phyloP scores from a whole-genome alignment of 768 basidiomycete genomes.

The Clitopilus passeckerianus region DNA sequence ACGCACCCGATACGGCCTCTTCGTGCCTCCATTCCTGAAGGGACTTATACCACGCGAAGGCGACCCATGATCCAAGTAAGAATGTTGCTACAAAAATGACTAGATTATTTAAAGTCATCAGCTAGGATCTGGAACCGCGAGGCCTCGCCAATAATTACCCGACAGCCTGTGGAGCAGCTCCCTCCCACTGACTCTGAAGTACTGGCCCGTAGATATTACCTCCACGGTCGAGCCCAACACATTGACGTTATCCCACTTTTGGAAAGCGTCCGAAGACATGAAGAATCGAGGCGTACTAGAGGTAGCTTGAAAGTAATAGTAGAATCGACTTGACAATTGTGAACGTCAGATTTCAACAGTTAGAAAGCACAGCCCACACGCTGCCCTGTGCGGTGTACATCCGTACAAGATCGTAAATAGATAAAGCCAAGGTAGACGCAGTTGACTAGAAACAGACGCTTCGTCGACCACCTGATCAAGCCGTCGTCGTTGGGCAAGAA shows the following conservation, averaged over 20 bases:
- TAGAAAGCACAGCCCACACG: too few relatives aligned
- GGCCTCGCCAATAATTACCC: neutral
- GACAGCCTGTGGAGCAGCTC: neutral
- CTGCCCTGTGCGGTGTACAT: too few relatives aligned
- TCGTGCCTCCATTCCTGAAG: neutral
- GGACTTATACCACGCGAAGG: neutral
- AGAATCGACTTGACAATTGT: too few relatives aligned
- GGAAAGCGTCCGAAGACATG: too few relatives aligned
- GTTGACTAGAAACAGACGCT: too few relatives aligned
- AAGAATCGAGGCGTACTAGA: too few relatives aligned
- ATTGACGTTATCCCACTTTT: neutral
- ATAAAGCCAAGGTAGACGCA: too few relatives aligned
- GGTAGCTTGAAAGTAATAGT: too few relatives aligned
- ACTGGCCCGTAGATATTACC: neutral
- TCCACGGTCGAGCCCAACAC: neutral
- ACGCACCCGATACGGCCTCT: neutral
- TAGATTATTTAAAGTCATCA: neutral
- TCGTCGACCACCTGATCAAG: too few relatives aligned
- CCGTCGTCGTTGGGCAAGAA: too few relatives aligned
- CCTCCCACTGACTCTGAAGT: neutral
- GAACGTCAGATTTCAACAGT: too few relatives aligned
- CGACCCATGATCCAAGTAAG: neutral
- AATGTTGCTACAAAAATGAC: neutral
- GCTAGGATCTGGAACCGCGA: neutral
- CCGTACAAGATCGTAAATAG: too few relatives aligned